Percentiles rank a stretch among this genome's conserved stretches.
phyloP scores from a whole-genome alignment of 2,329 filamentous ascomycete species.

The Penicillium sp. region DNA sequence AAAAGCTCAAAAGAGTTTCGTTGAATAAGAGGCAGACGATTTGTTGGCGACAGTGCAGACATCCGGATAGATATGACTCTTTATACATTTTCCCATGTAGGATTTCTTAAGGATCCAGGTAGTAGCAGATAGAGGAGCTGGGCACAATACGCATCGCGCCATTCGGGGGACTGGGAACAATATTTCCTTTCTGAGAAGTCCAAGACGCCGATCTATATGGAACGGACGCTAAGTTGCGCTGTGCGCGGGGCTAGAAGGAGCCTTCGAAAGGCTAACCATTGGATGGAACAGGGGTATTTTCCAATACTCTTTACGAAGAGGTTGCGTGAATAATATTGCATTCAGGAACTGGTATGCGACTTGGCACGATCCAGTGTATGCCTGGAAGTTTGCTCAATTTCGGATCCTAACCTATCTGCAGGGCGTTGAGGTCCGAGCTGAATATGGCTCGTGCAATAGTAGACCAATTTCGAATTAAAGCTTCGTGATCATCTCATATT shows the following conservation, averaged over 20 bases:
- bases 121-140: neutral
- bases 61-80: neutral
- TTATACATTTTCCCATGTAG: neutral
- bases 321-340: neutral
- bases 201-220: neutral
- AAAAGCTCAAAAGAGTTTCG: too few species aligned
- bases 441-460: neutral
- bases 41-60: too few species aligned
- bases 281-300: neutral
- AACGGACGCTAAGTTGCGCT: neutral
- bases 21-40: too few species aligned
- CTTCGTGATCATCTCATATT: neutral
- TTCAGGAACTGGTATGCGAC: neutral
- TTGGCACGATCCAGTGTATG: neutral
- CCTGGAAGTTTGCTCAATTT: neutral
- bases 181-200: neutral
- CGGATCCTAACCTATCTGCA: constrained; percentile 1
- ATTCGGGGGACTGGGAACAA: neutral
- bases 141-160: neutral
- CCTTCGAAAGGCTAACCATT: neutral
- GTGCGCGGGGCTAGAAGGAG: neutral
- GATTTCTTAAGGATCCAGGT: neutral
- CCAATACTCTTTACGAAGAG: neutral
- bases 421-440: neutral
- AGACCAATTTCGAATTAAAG: neutral